These are phyloP conservation scores for Cajanus cajan DNA, from an alignment of 306 rosid species.

Conservation along the genomic window DNA sequence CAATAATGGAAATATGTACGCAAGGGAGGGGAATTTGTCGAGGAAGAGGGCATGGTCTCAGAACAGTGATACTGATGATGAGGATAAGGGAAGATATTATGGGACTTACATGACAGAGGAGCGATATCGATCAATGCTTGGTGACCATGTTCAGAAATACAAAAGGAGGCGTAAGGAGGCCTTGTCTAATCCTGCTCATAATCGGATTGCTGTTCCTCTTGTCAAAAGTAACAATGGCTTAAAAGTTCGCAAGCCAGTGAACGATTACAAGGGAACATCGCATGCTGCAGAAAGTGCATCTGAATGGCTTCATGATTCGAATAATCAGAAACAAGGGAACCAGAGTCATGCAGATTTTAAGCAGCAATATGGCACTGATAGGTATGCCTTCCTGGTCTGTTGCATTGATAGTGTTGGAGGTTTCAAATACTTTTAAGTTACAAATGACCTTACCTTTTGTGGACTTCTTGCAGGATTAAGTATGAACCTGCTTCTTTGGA, in stretches of 20 bases:
- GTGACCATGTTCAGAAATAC: slow-evolving; percentile 86
- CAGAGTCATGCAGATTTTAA: slow-evolving; percentile 47
- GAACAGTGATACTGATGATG: slow-evolving; percentile 55
- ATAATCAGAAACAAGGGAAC: slow-evolving; percentile 54
- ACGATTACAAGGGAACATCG: slow-evolving; percentile 52
- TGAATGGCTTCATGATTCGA: slow-evolving; percentile 60
- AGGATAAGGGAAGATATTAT: slow-evolving; percentile 55
- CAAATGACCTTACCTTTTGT: not conserved
- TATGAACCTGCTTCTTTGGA: slow-evolving; percentile 87
- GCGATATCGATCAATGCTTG: slow-evolving; percentile 84
- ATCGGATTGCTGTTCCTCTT: slow-evolving; percentile 43
- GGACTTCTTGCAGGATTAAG: slow-evolving; percentile 51
- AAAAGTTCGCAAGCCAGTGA: slow-evolving; percentile 59
- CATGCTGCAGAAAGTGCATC: slow-evolving; percentile 57
- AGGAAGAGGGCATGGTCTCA: slow-evolving; percentile 63
- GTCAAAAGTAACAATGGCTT: slow-evolving; percentile 47
- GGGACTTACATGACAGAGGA: slow-evolving; percentile 68
- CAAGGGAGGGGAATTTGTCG: slow-evolving; percentile 50
- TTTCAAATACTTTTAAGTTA: not conserved
- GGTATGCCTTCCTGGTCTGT: slow-evolving; percentile 49
- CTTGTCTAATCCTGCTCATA: slow-evolving; percentile 54
- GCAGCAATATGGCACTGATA: slow-evolving; percentile 42
- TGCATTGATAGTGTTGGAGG: slow-evolving; percentile 19
- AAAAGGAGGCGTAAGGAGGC: slow-evolving; percentile 85
- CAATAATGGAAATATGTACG: slow-evolving; percentile 60